These are phyloP conservation scores for Candida mattraensis DNA, from an alignment of 805 yeast genomes.

Conservation along the genomic window DNA sequence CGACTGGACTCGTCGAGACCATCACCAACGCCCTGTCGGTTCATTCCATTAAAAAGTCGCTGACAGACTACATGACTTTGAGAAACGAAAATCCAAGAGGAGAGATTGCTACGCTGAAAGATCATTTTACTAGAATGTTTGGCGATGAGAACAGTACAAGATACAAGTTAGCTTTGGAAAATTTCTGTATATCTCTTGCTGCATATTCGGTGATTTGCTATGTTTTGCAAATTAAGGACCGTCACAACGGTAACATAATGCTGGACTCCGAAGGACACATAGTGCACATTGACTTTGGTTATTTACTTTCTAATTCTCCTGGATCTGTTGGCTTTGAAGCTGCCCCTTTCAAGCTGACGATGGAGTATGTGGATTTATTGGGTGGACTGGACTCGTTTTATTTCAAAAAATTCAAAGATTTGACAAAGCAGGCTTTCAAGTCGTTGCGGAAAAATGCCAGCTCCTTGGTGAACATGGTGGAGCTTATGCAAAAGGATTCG, in stretches of 20 bases:
- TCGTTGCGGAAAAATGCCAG: conserved; percentile 73
- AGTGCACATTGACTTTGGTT: conserved; percentile 94
- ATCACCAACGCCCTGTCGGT: conserved; percentile 92
- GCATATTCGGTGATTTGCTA: conserved; percentile 91
- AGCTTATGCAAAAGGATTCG: conserved; percentile 91
- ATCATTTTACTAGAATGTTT: conserved; percentile 75
- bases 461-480: conserved; percentile 78
- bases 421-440: conserved; percentile 73
- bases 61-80: conserved; percentile 71
- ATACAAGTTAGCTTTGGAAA: conserved; percentile 75
- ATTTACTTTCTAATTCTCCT: conserved; percentile 88
- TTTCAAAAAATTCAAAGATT: conserved; percentile 57
- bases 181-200: conserved; percentile 84
- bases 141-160: conserved; percentile 58
- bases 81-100: conserved; percentile 72
- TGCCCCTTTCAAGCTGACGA: conserved; percentile 91
- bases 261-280: conserved; percentile 94
- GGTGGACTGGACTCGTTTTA: conserved; percentile 73
- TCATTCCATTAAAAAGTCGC: conserved; percentile 90
- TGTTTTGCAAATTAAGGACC: conserved; percentile 86
- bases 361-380: conserved; percentile 82
- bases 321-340: conserved; percentile 98
- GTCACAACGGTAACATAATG: conserved; percentile 98
- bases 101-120: conserved; percentile 66
- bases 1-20: conserved; percentile 91